Percentiles rank a stretch among this genome's conserved stretches.
Evolutionary conservation across 1,284 basidiomycete species (phyloP).

Genomic region (Earliella scabrosa): DNA sequence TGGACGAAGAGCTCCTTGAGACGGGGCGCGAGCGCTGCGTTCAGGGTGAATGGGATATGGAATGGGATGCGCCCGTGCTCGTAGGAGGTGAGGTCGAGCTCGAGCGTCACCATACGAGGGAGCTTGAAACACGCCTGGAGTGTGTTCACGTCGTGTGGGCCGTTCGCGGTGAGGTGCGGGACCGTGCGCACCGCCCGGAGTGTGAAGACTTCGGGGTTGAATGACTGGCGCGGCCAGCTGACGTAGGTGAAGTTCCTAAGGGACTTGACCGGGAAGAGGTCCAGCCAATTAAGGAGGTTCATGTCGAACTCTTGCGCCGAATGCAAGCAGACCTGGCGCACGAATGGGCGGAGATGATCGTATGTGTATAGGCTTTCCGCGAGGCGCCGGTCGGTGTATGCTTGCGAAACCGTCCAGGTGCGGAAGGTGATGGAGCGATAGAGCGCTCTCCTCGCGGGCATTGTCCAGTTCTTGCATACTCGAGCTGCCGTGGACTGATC

Average conservation of each 20-base stretch:
- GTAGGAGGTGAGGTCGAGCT: neutral
- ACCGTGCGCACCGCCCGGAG: slow-evolving; percentile 1
- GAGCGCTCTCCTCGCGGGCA: neutral
- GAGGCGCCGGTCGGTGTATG: too few relatives aligned
- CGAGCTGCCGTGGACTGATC: neutral
- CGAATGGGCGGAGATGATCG: neutral
- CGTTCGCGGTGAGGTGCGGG: slow-evolving; percentile 1
- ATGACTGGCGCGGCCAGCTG: neutral
- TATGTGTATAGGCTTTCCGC: too few relatives aligned
- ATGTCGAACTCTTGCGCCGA: neutral
- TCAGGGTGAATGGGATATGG: neutral
- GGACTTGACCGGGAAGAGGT: neutral
- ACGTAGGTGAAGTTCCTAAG: slow-evolving; percentile 3
- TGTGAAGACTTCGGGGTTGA: neutral
- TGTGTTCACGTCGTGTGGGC: neutral
- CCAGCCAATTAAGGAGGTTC: neutral
- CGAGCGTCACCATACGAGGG: slow-evolving; percentile 6
- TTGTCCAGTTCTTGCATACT: neutral
- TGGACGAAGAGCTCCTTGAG: neutral
- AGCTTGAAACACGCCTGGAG: slow-evolving; percentile 3
- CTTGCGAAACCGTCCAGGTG: too few relatives aligned
- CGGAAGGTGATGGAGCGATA: neutral
- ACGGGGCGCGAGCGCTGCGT: neutral
- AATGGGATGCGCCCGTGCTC: neutral
- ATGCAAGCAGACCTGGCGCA: neutral